Conservation (phyloP, 352 stramenopile species). For the Phytopythium oedochilum region DNA sequence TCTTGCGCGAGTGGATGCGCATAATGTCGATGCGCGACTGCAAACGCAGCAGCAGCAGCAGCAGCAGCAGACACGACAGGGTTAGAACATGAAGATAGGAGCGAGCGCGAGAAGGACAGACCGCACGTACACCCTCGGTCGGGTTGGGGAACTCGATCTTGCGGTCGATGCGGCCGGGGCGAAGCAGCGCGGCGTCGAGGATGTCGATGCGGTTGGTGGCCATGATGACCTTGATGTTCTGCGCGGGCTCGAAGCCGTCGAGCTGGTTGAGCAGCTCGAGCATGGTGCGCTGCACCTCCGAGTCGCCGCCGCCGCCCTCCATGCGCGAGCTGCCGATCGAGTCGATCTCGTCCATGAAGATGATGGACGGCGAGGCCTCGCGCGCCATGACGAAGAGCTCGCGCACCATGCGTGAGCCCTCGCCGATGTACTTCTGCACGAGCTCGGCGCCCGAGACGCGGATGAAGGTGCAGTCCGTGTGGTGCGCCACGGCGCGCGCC, state of each 20-base stretch:
- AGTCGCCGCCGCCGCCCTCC: conserved; percentile 94
- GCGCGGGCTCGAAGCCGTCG: conserved; percentile 94
- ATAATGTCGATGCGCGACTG: conserved; percentile 96
- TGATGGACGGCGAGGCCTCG: conserved; percentile 97
- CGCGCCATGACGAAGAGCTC: conserved; percentile 99
- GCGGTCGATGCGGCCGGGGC: conserved; percentile 97
- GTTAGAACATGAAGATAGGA: not conserved
- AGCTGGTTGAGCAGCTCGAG: conserved; percentile 99
- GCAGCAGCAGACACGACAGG: not conserved
- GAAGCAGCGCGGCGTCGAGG: conserved; percentile 94
- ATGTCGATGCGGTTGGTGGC: conserved; percentile 99
- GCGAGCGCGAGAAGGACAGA: not conserved
- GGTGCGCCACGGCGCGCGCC: conserved; percentile 97
- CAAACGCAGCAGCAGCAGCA: conserved; percentile 18
- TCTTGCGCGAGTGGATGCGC: conserved; percentile 98
- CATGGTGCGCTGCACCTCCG: conserved; percentile 99
- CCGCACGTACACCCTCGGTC: conserved; percentile 83
- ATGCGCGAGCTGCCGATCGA: conserved; percentile 95
- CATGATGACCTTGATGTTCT: conserved; percentile 99
- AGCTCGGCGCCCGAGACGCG: conserved; percentile 98
- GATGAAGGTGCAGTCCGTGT: conserved; percentile 99
- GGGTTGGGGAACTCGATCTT: conserved; percentile 99
- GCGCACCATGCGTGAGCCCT: conserved; percentile 98
- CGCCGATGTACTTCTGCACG: conserved; percentile 99
- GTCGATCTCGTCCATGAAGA: conserved; percentile 99